These are phyloP conservation scores for Lichtheimia hyalospora DNA, from an alignment of 371 early-diverging fungal genomes.

Conservation along the genomic window DNA sequence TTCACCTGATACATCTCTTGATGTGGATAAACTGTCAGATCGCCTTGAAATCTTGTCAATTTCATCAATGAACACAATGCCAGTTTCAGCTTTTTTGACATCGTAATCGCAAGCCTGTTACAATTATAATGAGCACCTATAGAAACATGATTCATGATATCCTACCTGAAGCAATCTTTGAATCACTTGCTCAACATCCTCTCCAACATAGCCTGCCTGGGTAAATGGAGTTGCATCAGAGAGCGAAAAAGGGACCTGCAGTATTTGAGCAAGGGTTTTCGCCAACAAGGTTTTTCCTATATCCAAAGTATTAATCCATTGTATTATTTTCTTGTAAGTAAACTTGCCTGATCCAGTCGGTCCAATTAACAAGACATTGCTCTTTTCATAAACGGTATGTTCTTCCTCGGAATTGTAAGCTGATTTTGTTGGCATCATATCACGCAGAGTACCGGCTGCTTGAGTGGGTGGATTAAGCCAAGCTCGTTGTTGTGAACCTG, in stretches of 20 bases:
- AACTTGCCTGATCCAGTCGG: constrained; percentile 74
- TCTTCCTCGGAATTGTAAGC: constrained; percentile 14
- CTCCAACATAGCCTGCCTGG: constrained; percentile 94
- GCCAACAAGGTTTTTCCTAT: constrained; percentile 83
- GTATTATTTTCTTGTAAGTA: background rate
- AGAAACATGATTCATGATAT: background rate
- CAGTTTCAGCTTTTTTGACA: constrained; percentile 82
- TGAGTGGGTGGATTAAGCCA: constrained; percentile 31
- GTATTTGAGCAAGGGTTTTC: constrained; percentile 79
- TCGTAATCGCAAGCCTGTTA: constrained; percentile 84
- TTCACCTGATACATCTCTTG: constrained; percentile 93
- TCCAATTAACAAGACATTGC: constrained; percentile 87
- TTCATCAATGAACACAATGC: constrained; percentile 94
- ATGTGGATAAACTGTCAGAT: constrained; percentile 72
- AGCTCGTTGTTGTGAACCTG: constrained; percentile 17
- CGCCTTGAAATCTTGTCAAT: constrained; percentile 88
- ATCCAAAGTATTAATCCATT: background rate
- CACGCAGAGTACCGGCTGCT: background rate
- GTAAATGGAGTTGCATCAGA: constrained; percentile 94
- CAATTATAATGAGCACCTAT: background rate
- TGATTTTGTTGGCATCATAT: background rate
- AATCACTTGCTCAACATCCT: constrained; percentile 91
- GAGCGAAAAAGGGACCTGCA: constrained; percentile 90
- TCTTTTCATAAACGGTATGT: constrained; percentile 76
- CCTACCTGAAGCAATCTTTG: constrained; percentile 78